A percentile compares a stretch with the other conserved stretches of the same genome.
These are phyloP conservation scores for Boletus insuetus DNA, from an alignment of 768 basidiomycete species.

Conservation along the genomic window DNA sequence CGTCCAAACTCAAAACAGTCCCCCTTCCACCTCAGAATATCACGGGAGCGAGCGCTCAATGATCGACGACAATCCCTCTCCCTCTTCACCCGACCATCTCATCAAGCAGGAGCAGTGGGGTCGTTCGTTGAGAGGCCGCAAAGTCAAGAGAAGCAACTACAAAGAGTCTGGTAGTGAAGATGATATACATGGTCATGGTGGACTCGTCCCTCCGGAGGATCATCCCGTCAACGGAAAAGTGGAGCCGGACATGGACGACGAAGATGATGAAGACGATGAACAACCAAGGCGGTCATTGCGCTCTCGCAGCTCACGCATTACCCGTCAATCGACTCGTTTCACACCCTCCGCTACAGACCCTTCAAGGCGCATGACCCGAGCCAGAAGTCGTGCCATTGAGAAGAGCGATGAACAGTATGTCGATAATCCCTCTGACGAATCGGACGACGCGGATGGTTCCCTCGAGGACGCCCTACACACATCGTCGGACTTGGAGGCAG, in stretches of 20 bases:
- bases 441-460: conserved; percentile 57
- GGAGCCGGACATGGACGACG: conserved; percentile 25
- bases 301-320: conserved; percentile 18
- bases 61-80: conserved; percentile 24
- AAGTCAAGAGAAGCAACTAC: conserved; percentile 38
- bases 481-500: conserved; percentile 36
- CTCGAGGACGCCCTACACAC: conserved; percentile 51
- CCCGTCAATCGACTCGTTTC: conserved; percentile 22
- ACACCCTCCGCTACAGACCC: neutral
- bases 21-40: conserved; percentile 32
- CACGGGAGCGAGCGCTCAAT: conserved; percentile 33
- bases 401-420: conserved; percentile 54
- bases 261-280: conserved; percentile 32
- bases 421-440: conserved; percentile 46
- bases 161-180: conserved; percentile 47
- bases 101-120: conserved; percentile 12
- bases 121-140: conserved; percentile 41
- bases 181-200: conserved; percentile 28
- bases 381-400: conserved; percentile 21
- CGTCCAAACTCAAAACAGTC: conserved; percentile 22
- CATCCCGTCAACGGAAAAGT: conserved; percentile 20
- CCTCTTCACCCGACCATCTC: neutral
- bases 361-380: conserved; percentile 22
- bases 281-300: conserved; percentile 19
- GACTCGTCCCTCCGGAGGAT: conserved; percentile 5